These are phyloP conservation scores for Phialocephala subalpina DNA, from an alignment of 2,329 filamentous ascomycete genomes.

Conservation along the genomic window DNA sequence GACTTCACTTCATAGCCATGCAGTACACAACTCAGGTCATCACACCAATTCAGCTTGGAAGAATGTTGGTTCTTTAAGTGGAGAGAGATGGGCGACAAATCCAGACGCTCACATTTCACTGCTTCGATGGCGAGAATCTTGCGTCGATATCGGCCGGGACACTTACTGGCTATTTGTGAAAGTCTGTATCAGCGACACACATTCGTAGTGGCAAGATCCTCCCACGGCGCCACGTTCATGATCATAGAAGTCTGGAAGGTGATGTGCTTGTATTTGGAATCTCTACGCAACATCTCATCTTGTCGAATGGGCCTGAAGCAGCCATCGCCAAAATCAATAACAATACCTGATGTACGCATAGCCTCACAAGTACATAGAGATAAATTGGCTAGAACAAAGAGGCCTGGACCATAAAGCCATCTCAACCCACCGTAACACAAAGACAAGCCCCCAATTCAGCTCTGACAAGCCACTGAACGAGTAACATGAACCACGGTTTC, in stretches of 20 bases:
- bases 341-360: neutral
- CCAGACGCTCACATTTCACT: neutral
- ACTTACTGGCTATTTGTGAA: neutral
- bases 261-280: neutral
- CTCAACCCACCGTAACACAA: neutral
- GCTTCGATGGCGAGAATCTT: neutral
- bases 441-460: constrained; percentile 1
- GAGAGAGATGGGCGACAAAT: neutral
- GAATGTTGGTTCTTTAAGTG: too few relatives aligned
- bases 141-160: neutral
- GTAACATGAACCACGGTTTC: neutral
- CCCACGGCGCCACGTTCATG: neutral
- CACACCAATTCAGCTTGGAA: too few relatives aligned
- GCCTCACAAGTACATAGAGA: too few relatives aligned
- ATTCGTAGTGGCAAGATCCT: neutral
- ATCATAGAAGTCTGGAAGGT: neutral
- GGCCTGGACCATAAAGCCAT: neutral
- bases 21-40: too few relatives aligned
- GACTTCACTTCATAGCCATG: too few relatives aligned
- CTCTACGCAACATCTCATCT: neutral
- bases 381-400: too few relatives aligned
- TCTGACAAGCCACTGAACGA: neutral
- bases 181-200: neutral
- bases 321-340: neutral
- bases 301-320: neutral